Base-by-base conservation (phyloP, 2,329 filamentous ascomycete species). In the Grosmannia penicillata region DNA sequence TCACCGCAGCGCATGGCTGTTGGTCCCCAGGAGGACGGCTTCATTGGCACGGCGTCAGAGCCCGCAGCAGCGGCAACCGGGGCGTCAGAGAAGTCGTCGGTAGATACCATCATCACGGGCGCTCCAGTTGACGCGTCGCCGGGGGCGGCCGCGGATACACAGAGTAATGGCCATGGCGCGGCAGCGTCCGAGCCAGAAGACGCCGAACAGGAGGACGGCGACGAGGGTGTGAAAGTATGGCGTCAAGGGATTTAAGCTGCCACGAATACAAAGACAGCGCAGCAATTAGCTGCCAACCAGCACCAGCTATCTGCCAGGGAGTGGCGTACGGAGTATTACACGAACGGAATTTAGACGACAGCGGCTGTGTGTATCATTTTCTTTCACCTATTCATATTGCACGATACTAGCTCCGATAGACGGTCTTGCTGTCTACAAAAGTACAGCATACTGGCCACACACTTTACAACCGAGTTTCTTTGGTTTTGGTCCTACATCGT, bases 1-100 rank as follows among this genome's bases (percentile, higher is more conserved):
- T 75, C 70, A 14, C 75, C 75, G 3, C 69, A 72, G 48, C 72
- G 55, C 8, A 41, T 57, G 24, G 42, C 46, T 9, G 47, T 58
- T 10, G 54, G 54, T 40, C 51, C 54, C 9, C 51, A 55, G n/a
- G 50, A 54, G 11, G 44, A 56, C 38, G 38, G 56, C 8, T 43
- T 45, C 8, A 31, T 31, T 5, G 30, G 17, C 7, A 13, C 22
- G 10, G 21, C 32, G 17, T 4, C 28, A 4, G 6, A 5, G 11
- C 5, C 15, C 9, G 34, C 13, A 9, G 10, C 17, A 4, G 11
- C 13, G 30, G 10, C n/a, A 19, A 6, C 30, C 5, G 17, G 15
- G 15, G 9, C 8, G 29, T 7, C 5, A 17, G 11, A 14, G 9
- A 15, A 9, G 10, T 8, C 27, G 9, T 6, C 15, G 13, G 7